A percentile compares a stretch with the other conserved stretches of the same genome.
Conservation (phyloP, 2,329 filamentous ascomycete species). For the Colletotrichum siamense region DNA sequence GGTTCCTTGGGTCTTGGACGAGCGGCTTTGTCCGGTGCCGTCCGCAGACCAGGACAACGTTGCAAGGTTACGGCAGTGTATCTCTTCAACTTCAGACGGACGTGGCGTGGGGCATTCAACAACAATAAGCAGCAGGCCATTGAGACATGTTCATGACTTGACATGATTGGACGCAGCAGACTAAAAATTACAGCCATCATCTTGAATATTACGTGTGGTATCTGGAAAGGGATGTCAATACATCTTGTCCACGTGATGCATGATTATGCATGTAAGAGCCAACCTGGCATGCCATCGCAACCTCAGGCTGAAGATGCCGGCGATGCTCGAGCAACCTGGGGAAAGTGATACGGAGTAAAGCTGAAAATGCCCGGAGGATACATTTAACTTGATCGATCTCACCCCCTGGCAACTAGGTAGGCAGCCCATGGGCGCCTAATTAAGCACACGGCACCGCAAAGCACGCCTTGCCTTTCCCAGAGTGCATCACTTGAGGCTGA, state of each 20-base stretch:
- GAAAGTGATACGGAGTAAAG: not conserved
- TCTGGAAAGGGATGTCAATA: not conserved
- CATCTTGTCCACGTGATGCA: not conserved
- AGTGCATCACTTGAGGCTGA: not conserved
- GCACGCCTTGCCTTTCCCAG: slow-evolving; percentile 13
- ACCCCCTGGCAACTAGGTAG: not conserved
- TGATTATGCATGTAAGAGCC: not conserved
- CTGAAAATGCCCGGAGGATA: not conserved
- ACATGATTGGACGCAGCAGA: not conserved
- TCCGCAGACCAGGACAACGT: not conserved
- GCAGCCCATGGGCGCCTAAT: not conserved
- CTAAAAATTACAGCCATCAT: not conserved
- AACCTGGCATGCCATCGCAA: not conserved
- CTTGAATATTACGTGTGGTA: not conserved
- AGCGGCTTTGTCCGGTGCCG: not conserved
- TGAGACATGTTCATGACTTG: not conserved
- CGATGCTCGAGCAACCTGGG: not conserved
- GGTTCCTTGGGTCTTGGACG: not conserved
- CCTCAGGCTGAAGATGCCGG: not conserved
- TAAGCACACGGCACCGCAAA: not conserved
- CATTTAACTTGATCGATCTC: not conserved
- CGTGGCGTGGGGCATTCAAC: not conserved
- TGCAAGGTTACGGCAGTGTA: not conserved
- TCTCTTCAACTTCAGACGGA: not conserved
- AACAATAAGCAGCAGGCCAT: not conserved